Base-by-base conservation (phyloP, 2,329 filamentous ascomycete genomes). In the Cadophora sp. region DNA sequence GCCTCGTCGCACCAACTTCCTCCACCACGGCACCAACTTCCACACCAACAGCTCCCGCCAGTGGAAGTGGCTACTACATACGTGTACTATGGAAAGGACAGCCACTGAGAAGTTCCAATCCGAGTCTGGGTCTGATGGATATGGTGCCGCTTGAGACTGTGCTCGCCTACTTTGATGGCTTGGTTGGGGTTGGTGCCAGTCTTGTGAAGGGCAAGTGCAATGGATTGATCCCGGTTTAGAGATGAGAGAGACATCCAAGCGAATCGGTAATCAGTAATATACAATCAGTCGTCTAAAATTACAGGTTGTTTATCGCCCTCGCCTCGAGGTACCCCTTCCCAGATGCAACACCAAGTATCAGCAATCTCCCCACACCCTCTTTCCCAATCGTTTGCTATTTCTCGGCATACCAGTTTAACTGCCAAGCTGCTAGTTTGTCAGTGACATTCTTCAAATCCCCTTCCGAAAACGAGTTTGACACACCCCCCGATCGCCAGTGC, bases 61-160 rank as follows among this genome's bases (percentile, higher is more conserved):
- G 53, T 39, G 67, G 43, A n/a, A 72, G 59, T 51, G 75, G 72
- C 0, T 83, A 82, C 70, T 91, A 84, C 70, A 77, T 93, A 1
- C 83, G 92, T 7, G 87, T 95, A 0, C 79, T 96, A 1, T 95
- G 90, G 81, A 84, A 89, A 47, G 92, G 92, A 0, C 81, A 85
- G 76, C 83, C 90, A 0, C 76, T 96, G 67, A 81, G 77, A 64
- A 93, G 90, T 51, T 91, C 89, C 11, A 89, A 87, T 73, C 91
- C 91, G 1, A 83, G 78, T 27, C 79, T 96, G n/a, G 91, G 90
- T 0, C 65, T 78, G 36, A 84, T 94, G 76, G 87, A 93, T 72
- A 90, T 95, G 91, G 71, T 94, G 36, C 88, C 89, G 11, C 76
- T 89, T 1, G 84, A 89, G 70, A 85, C 80, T 0, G 78, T 95